These are phyloP conservation scores for Ormosia emarginata DNA, from an alignment of 306 rosid genomes.

Conservation along the genomic window DNA sequence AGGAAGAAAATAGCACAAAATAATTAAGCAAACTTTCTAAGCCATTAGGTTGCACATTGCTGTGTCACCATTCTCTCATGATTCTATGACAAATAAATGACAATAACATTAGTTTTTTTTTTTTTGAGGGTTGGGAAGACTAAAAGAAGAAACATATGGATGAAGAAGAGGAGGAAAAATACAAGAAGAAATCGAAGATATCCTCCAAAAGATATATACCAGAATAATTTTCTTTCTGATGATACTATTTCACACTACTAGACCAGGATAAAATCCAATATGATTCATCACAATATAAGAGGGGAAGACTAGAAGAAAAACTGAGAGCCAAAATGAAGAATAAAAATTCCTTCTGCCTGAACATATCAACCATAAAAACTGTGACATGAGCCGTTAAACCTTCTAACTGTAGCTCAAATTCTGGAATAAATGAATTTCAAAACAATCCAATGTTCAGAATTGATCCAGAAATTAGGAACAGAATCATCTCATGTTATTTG, in stretches of 20 bases:
- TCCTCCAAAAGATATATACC: not conserved
- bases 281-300: not conserved
- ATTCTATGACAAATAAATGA: not conserved
- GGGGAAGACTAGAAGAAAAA: not conserved
- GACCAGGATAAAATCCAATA: not conserved
- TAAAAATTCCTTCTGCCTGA: not conserved
- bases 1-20: not conserved
- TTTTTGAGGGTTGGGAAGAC: not conserved
- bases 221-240: not conserved
- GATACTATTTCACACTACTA: not conserved
- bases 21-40: not conserved
- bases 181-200: not conserved
- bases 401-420: not conserved
- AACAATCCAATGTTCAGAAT: slow-evolving; percentile 5
- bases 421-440: slow-evolving; percentile 9
- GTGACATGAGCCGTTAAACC: not conserved
- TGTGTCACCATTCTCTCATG: not conserved
- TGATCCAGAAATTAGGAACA: slow-evolving; percentile 2
- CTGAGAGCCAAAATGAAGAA: not conserved
- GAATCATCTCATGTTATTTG: not conserved
- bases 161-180: not conserved
- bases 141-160: not conserved
- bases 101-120: not conserved
- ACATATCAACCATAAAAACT: not conserved
- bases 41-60: slow-evolving; percentile 15